Evolutionary conservation across 331 rosid genomes (phyloP).

Genomic region (Ulmus americana): DNA sequence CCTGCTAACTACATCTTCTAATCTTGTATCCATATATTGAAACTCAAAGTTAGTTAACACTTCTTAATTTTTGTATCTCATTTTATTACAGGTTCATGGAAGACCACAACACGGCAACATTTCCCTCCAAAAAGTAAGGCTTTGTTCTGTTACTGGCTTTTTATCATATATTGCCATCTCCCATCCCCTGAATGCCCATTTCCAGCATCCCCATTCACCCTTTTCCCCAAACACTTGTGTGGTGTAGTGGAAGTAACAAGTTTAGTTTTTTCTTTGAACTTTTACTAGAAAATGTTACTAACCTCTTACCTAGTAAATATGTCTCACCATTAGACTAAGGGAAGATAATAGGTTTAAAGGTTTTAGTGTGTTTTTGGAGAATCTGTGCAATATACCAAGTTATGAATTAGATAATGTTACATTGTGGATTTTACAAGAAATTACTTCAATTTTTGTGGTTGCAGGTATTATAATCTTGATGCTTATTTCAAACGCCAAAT

Average conservation of each 20-base stretch:
- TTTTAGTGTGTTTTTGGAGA: background rate
- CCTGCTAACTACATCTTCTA: background rate
- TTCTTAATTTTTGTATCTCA: background rate
- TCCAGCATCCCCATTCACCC: background rate
- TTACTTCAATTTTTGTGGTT: conserved; percentile 18
- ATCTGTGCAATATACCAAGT: background rate
- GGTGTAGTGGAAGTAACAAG: background rate
- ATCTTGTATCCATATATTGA: too few species aligned
- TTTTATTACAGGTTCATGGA: conserved; percentile 75
- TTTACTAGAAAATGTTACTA: background rate
- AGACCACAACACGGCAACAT: conserved; percentile 96
- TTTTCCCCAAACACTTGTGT: background rate
- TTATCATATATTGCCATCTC: background rate
- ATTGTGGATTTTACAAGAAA: conserved; percentile 11
- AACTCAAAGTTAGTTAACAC: too few species aligned
- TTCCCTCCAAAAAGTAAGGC: conserved; percentile 88
- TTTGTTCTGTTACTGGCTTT: conserved; percentile 14
- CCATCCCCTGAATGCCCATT: background rate
- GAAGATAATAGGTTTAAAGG: background rate
- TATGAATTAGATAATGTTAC: background rate
- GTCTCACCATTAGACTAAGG: background rate
- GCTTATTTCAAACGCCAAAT: conserved; percentile 59
- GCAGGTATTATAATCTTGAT: conserved; percentile 89
- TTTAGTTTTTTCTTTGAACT: background rate
- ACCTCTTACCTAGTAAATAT: background rate